phyloP scores from a whole-genome alignment of 208 protist species.

The Strigomonas culicis region DNA sequence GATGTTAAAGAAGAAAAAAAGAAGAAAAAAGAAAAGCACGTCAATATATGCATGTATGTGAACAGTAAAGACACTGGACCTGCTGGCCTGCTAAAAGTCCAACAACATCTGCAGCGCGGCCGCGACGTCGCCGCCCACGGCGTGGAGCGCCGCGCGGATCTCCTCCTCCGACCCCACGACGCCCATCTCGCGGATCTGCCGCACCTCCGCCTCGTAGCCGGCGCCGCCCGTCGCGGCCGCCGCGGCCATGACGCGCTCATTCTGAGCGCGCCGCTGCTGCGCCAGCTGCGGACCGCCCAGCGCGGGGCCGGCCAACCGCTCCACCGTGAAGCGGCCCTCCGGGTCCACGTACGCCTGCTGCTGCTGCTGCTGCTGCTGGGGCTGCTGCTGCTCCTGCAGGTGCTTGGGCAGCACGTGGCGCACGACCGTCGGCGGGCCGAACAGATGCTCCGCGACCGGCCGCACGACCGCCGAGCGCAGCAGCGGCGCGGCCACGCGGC shows the following conservation, averaged over 20 bases:
- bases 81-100: conserved; percentile 2
- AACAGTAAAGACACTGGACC: too few relatives aligned
- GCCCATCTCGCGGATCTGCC: conserved; percentile 48
- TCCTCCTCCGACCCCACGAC: conserved; percentile 34
- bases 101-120: conserved; percentile 55
- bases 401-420: background rate
- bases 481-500: too few relatives aligned
- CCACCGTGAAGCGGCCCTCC: background rate
- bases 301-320: background rate
- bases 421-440: too few relatives aligned
- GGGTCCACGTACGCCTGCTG: background rate
- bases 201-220: conserved; percentile 23
- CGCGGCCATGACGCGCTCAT: too few relatives aligned
- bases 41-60: conserved; percentile 9
- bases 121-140: conserved; percentile 41
- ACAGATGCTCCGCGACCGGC: too few relatives aligned
- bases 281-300: background rate
- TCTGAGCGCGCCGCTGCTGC: conserved; percentile 1
- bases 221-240: too few relatives aligned
- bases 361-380: background rate
- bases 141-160: conserved; percentile 37
- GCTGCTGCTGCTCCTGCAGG: conserved; percentile 6
- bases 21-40: conserved; percentile 12
- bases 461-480: too few relatives aligned
- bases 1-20: conserved; percentile 4